Base-by-base conservation (phyloP, 2,329 filamentous ascomycete genomes). In the Chaetomium globosum region DNA sequence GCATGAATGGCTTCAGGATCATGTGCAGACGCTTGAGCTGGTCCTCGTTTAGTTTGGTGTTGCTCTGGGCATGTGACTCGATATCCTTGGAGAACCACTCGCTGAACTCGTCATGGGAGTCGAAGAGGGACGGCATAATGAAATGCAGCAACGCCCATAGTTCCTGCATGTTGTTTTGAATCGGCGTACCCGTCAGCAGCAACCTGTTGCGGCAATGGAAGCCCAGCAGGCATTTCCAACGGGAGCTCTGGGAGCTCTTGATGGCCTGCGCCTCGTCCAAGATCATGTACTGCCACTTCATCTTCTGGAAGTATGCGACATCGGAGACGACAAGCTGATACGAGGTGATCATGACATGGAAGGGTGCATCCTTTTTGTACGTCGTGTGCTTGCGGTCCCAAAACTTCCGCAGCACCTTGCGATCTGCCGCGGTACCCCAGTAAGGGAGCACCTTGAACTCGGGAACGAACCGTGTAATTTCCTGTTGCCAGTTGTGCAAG, bases 271-370 rank as follows among this genome's bases (percentile, higher is more conserved):
- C 95, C 78, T 99, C 95, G 73, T 99, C 95, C 49, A 99, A 86
- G 77, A 99, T 97, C 95, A 99, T 99, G 81, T 99, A 98, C 80
- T 98, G 95, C 95, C 95, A 99, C 73, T 91, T 91, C 84, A 99
- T 95, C 82, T 98, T 98, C 79, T 97, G 94, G 81, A 99, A 98
- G 78, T 99, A 99, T 66, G 93, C 89, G 1, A 96, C 92, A 76
- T 99, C 95, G 30, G 93, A 91, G 23, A 99, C 95, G 30, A 99
- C 95, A 46, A 99, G 84, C 78, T 99, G 95, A 77, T 99, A 99
- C 0, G 94, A 98, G 0, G 95, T 99, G 56, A 99, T 89, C 59
- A 97, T 87, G 60, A 99, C 93, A 75, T 99, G 95, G 81, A 99
- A 98, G 16, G 93, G 89, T 0, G 93, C 93, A 65, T 97, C 93